Conservation (phyloP, 2,329 filamentous ascomycete genomes). For the Mycogone perniciosa region DNA sequence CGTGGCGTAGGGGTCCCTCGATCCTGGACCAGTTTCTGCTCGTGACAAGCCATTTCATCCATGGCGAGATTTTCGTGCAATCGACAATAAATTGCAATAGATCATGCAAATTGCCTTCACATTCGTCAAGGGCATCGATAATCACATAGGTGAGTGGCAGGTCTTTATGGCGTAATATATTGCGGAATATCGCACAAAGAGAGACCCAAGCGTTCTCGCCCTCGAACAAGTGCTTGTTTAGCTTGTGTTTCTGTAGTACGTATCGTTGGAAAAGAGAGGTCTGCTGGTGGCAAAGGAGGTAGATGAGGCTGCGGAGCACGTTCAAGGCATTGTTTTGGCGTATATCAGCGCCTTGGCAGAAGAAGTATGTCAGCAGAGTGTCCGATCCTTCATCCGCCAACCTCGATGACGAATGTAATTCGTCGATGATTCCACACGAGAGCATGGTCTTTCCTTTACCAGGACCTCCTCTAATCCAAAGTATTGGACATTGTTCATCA, state of each 20-base stretch:
- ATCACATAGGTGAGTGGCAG: slow-evolving; percentile 28
- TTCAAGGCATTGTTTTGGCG: slow-evolving; percentile 32
- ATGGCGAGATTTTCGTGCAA: background rate
- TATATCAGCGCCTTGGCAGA: slow-evolving; percentile 16
- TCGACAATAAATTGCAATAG: slow-evolving; percentile 32
- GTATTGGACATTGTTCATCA: slow-evolving; percentile 10
- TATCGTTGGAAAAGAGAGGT: slow-evolving; percentile 24
- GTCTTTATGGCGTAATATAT: slow-evolving; percentile 32
- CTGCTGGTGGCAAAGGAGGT: slow-evolving; percentile 29
- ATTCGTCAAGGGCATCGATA: slow-evolving; percentile 42
- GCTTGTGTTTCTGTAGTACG: slow-evolving; percentile 29
- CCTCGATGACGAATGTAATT: background rate
- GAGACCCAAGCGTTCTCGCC: slow-evolving; percentile 30
- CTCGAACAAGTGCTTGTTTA: slow-evolving; percentile 32
- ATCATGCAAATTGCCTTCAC: slow-evolving; percentile 21
- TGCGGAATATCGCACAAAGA: slow-evolving; percentile 31
- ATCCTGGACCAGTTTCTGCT: background rate
- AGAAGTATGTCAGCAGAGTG: slow-evolving; percentile 10
- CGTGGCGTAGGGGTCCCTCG: slow-evolving; percentile 12
- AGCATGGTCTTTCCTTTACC: slow-evolving; percentile 41
- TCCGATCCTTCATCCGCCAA: background rate
- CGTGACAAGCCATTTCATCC: background rate
- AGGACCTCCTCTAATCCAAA: slow-evolving; percentile 32
- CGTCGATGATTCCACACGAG: slow-evolving; percentile 28
- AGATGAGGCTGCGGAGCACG: slow-evolving; percentile 38